These are phyloP conservation scores for Adansonia gregorii DNA, from an alignment of 441 rosid species.

Conservation along the genomic window DNA sequence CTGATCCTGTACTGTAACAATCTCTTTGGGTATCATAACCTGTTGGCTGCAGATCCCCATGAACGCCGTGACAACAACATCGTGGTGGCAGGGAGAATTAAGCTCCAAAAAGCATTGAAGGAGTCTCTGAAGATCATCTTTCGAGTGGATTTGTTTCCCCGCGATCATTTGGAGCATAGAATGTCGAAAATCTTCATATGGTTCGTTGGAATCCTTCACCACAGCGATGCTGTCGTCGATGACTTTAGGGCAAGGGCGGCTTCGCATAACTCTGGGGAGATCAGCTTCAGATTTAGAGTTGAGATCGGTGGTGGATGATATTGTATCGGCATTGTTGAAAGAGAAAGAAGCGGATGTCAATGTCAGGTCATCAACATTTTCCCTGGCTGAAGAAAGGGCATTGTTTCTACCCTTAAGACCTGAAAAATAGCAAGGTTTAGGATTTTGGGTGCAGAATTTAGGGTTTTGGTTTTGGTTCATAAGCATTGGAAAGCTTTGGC, in stretches of 20 bases:
- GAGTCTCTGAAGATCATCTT: constrained; percentile 66
- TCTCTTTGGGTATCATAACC: constrained; percentile 25
- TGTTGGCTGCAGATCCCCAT: constrained; percentile 54
- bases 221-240: constrained; percentile 56
- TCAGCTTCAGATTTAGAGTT: constrained; percentile 34
- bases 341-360: constrained; percentile 39
- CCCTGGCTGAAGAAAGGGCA: not conserved
- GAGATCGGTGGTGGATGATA: constrained; percentile 14
- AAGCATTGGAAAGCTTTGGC: constrained; percentile 37
- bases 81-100: constrained; percentile 59
- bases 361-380: constrained; percentile 22
- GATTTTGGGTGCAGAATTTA: not conserved
- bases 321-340: constrained; percentile 25
- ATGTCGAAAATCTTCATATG: constrained; percentile 60
- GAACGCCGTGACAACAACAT: constrained; percentile 64
- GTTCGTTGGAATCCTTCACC: constrained; percentile 64
- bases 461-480: constrained; percentile 33
- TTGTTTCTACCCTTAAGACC: not conserved
- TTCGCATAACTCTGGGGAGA: constrained; percentile 16
- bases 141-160: constrained; percentile 59
- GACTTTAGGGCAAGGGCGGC: constrained; percentile 41
- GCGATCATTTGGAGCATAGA: constrained; percentile 75
- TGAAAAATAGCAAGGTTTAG: constrained; percentile 19
- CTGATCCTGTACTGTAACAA: not conserved
- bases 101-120: constrained; percentile 67